Conservation (phyloP, 106 monocot species). For the Xerophyta viscosa region DNA sequence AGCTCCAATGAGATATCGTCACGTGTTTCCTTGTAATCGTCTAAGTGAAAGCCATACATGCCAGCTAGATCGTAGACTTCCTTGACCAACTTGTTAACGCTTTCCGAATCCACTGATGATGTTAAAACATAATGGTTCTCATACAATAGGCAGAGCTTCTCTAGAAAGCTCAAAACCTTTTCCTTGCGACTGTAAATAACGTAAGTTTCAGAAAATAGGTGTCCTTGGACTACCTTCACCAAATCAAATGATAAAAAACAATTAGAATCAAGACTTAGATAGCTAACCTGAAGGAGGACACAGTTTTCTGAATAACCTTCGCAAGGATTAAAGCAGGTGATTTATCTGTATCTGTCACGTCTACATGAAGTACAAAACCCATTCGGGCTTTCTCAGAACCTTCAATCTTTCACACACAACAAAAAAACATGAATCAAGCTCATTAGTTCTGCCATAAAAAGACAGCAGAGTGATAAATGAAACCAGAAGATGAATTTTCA, state of each 20-base stretch:
- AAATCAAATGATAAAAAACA: too few species aligned
- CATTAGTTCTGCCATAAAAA: neutral
- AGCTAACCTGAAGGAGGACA: slow-evolving; percentile 60
- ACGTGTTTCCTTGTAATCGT: slow-evolving; percentile 42
- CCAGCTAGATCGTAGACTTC: slow-evolving; percentile 70
- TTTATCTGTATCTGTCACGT: slow-evolving; percentile 9
- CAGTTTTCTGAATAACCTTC: slow-evolving; percentile 51
- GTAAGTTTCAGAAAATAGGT: neutral
- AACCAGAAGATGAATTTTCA: slow-evolving; percentile 5
- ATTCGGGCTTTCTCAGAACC: slow-evolving; percentile 62
- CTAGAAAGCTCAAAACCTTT: slow-evolving; percentile 66
- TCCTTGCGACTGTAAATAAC: slow-evolving; percentile 50
- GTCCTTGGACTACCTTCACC: neutral
- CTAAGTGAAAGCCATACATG: slow-evolving; percentile 45
- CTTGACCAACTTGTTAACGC: slow-evolving; percentile 26
- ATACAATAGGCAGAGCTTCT: slow-evolving; percentile 65
- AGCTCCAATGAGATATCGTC: slow-evolving; percentile 29
- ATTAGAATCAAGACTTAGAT: neutral
- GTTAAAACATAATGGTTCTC: slow-evolving; percentile 27
- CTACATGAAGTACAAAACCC: slow-evolving; percentile 52
- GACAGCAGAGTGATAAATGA: neutral
- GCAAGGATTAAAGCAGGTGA: slow-evolving; percentile 57
- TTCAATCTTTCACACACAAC: slow-evolving; percentile 38
- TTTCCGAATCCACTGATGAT: slow-evolving; percentile 24
- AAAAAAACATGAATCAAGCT: neutral